A percentile compares a stretch with the other conserved stretches of the same genome.
Conservation (phyloP, 306 rosid species). For the Clitoria ternatea region DNA sequence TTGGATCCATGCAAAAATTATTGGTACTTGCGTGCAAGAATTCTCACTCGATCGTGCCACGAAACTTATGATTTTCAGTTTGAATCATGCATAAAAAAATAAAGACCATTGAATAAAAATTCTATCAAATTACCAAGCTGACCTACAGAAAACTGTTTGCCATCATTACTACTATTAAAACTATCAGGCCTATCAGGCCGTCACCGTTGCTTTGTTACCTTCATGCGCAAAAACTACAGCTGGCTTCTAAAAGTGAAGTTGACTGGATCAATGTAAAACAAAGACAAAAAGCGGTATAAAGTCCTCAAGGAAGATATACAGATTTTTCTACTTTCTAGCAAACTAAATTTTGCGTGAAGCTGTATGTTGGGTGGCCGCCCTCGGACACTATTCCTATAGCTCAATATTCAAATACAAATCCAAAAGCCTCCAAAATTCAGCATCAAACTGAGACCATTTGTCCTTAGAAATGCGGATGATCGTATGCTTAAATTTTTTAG, state of each 20-base stretch:
- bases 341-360: constrained; percentile 13
- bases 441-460: constrained; percentile 17
- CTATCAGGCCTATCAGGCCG: neutral
- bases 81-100: neutral
- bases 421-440: constrained; percentile 16
- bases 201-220: neutral
- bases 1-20: neutral
- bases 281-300: neutral
- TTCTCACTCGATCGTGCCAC: neutral
- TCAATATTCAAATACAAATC: constrained; percentile 4
- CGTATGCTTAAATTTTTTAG: neutral
- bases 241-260: neutral
- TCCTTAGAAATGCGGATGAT: constrained; percentile 13
- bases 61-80: neutral
- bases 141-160: neutral
- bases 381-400: constrained; percentile 13
- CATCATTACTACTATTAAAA: too few species aligned
- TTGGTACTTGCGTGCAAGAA: neutral
- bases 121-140: neutral
- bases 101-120: too few species aligned
- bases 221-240: neutral
- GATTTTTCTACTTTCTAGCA: constrained; percentile 21
- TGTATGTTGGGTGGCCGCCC: neutral
- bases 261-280: neutral
- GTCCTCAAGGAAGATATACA: constrained; percentile 22